Evolutionary conservation across 495 filamentous ascomycete genomes (phyloP).

Genomic region (Podospora comata): DNA sequence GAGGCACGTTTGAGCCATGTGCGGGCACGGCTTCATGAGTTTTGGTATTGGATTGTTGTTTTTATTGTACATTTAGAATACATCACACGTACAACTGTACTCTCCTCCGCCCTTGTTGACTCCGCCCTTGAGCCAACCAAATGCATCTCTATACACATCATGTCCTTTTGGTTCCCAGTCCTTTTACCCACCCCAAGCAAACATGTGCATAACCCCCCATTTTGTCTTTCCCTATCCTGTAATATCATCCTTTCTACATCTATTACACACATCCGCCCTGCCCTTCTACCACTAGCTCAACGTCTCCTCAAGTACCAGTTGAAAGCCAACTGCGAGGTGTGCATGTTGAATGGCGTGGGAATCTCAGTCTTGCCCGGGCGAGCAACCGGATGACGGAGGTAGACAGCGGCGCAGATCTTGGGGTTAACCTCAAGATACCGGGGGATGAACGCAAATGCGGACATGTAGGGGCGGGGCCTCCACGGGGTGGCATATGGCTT

Average conservation of each 20-base stretch:
- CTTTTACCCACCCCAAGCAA: background rate
- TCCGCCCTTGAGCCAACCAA: background rate
- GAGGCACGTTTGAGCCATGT: too few relatives aligned
- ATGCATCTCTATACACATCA: background rate
- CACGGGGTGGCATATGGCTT: constrained; percentile 93
- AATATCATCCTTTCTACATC: background rate
- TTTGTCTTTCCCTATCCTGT: background rate
- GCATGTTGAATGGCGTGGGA: constrained; percentile 71
- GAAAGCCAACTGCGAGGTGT: constrained; percentile 70
- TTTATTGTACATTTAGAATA: constrained; percentile 1
- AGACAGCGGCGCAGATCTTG: constrained; percentile 91
- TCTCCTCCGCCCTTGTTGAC: background rate
- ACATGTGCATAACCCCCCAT: background rate
- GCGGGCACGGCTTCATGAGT: background rate
- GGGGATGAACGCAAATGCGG: constrained; percentile 89
- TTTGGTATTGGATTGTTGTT: background rate
- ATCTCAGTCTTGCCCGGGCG: constrained; percentile 83
- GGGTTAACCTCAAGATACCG: constrained; percentile 96
- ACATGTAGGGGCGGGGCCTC: constrained; percentile 83
- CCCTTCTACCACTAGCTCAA: constrained; percentile 40
- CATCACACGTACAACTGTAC: constrained; percentile 1
- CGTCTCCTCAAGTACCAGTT: constrained; percentile 91
- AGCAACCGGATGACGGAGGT: constrained; percentile 93
- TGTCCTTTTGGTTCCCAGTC: background rate
- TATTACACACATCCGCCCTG: background rate